These are phyloP conservation scores for Corymbia calophylla DNA, from an alignment of 441 rosid genomes.

Conservation along the genomic window DNA sequence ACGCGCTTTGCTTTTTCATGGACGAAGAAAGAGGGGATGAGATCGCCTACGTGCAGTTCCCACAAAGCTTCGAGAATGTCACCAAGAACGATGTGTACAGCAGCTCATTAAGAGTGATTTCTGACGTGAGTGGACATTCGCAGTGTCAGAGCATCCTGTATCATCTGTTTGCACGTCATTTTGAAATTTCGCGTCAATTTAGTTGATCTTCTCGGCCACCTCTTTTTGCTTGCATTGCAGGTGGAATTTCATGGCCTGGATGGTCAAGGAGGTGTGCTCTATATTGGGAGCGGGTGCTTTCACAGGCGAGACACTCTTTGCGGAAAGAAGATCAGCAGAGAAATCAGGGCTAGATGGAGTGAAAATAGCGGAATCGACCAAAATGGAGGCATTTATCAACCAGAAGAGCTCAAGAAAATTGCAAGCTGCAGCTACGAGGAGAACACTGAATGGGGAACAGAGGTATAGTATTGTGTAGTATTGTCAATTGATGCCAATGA, in stretches of 20 bases:
- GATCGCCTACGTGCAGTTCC: conserved; percentile 14
- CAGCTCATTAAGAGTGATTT: conserved; percentile 20
- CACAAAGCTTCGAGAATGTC: conserved; percentile 8
- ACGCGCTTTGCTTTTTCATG: conserved; percentile 23
- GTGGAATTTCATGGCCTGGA: conserved; percentile 61
- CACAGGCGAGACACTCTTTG: conserved; percentile 66
- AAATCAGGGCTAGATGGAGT: conserved; percentile 12
- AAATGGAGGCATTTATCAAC: conserved; percentile 2
- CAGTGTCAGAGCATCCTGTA: not conserved
- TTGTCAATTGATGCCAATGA: not conserved
- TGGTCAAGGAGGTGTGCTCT: conserved; percentile 61
- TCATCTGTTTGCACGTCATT: not conserved
- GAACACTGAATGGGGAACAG: conserved; percentile 60
- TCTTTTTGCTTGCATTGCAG: conserved; percentile 14
- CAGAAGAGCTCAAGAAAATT: conserved; percentile 30
- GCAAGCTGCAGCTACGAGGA: conserved; percentile 55
- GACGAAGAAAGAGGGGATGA: conserved; percentile 17
- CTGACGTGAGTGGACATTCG: conserved; percentile 13
- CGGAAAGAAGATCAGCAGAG: conserved; percentile 29
- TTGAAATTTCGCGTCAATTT: not conserved
- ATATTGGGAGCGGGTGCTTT: conserved; percentile 75
- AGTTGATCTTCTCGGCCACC: not conserved
- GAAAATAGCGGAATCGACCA: not conserved
- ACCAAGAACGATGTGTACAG: conserved; percentile 42
- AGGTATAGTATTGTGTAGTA: conserved; percentile 22